phyloP scores from a whole-genome alignment of 129 eudicot genomes.

The Escallonia herrerae region DNA sequence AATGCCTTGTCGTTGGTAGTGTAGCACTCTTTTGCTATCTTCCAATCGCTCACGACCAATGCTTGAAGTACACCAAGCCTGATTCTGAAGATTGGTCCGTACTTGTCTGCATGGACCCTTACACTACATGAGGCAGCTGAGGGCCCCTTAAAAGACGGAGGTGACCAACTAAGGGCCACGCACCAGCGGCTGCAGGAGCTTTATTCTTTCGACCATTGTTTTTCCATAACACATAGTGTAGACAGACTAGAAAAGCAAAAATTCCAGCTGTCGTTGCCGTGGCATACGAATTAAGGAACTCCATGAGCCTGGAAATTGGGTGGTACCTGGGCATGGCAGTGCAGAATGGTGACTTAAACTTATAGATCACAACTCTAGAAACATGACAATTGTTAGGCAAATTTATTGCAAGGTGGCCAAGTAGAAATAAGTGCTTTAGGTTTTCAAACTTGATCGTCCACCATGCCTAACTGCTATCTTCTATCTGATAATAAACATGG shows the following conservation, averaged over 20 bases:
- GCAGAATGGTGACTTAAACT: no score
- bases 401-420: no score
- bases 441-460: no score
- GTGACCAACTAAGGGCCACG: conserved; percentile 30
- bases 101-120: conserved; percentile 15
- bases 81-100: conserved; percentile 26
- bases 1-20: conserved; percentile 22
- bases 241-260: background rate
- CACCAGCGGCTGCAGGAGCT: conserved; percentile 21
- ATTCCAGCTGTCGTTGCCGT: background rate
- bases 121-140: conserved; percentile 12
- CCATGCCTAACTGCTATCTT: no score
- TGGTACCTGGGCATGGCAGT: no score
- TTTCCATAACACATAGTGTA: background rate
- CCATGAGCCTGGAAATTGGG: no score
- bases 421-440: no score
- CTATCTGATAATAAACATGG: no score
- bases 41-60: conserved; percentile 18
- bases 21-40: conserved; percentile 22
- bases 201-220: background rate
- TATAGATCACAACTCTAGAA: no score
- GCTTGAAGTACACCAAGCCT: conserved; percentile 13
- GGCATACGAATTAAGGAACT: background rate
- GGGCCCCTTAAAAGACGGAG: conserved; percentile 15
- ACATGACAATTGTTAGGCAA: no score